Evolutionary conservation across 768 basidiomycete genomes (phyloP), one percentile per base, ranked within the genome.

Genomic region (Pulveroboletus frians): DNA sequence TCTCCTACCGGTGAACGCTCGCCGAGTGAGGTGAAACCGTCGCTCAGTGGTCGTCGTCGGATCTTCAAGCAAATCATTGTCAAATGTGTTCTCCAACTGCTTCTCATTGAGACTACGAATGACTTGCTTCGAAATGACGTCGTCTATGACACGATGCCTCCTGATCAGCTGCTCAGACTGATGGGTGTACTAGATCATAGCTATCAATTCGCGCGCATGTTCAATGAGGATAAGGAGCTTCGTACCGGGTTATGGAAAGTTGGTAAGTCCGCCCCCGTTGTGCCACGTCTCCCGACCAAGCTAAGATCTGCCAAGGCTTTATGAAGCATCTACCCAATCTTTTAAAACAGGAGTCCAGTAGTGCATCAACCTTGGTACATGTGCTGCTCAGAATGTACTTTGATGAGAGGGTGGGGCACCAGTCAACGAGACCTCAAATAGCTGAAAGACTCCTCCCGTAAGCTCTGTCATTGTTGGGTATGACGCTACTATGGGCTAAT

Each of bases 281-380:
- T 21, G 26, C 43, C 31, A 21, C 39, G 8, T 41, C 20, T 39
- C 26, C 27, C 39, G 15, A 26, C 31, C 38, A 14, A 39, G 20
- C 49, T 56, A 35, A 60, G 32, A 39, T 31, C 4, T 14, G n/a
- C 15, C 11, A 51, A 97, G 94, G 96, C 7, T 99, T 99, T 73
- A 99, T 99, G 96, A 96, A 97, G 65, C 96, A 99, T 66, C 71
- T 98, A 27, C 96, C 96, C 0, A 99, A 99, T 70, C 78, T 99
- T 36, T 71, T 99, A 47, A 97, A 98, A 67, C 96, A 99, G 61
- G 96, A 99, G 69, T 97, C 95, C 13, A 96, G 91, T 53, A 94
- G 92, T 61, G 96, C 96, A 42, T 81, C 95, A 2, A 97, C 93
- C 0, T 75, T 98, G 32, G 92, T 98, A 38, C 92, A 93, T 59